Evolutionary conservation across 805 yeast species (phyloP).

Genomic region (Lipomyces starkeyi): DNA sequence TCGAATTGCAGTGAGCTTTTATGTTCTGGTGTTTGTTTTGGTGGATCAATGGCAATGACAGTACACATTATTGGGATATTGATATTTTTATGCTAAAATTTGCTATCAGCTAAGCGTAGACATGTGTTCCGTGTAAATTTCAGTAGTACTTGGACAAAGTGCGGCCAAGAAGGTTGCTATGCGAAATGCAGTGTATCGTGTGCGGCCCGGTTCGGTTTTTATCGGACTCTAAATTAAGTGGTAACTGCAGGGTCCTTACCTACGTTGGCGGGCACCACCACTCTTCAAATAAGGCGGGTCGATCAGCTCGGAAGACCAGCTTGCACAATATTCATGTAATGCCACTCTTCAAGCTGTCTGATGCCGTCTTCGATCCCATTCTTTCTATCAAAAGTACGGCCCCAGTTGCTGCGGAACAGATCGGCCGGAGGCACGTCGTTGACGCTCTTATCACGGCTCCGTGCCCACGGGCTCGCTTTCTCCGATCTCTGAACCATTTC

Average conservation of each 20-base stretch:
- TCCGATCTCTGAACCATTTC: background rate
- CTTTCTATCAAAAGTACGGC: background rate
- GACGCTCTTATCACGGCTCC: background rate
- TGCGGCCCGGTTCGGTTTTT: background rate
- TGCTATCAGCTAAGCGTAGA: background rate
- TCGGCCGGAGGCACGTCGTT: background rate
- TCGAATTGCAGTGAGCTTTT: background rate
- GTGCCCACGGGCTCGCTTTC: background rate
- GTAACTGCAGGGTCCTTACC: background rate
- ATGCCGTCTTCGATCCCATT: background rate
- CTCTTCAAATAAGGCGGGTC: background rate
- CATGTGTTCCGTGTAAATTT: background rate
- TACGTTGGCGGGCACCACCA: background rate
- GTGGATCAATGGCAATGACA: background rate
- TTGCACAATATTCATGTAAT: background rate
- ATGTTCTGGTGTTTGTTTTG: background rate
- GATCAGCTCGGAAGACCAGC: background rate
- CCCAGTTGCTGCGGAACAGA: constrained; percentile 1
- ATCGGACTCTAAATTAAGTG: background rate
- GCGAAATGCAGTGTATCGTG: background rate
- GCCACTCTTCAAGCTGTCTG: background rate
- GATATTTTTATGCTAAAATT: background rate
- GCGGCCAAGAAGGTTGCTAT: background rate
- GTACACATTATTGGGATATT: background rate
- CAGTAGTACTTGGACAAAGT: background rate